Conservation (phyloP, 129 eudicot species). For the Artemisia annua region DNA sequence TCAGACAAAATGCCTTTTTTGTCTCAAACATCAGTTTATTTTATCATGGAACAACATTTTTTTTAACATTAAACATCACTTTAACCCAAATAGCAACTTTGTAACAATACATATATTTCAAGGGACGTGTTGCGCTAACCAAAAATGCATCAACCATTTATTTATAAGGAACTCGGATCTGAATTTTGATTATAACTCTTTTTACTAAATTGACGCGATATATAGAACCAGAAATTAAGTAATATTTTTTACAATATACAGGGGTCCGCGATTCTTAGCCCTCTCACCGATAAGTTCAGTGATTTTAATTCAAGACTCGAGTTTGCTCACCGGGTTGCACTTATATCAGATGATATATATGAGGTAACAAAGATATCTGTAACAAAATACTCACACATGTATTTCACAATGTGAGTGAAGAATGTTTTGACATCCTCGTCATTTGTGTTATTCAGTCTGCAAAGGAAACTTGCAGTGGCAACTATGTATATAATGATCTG, state of each 20-base stretch:
- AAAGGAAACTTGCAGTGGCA: slow-evolving; percentile 29
- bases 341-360: slow-evolving; percentile 40
- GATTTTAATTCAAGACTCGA: slow-evolving; percentile 38
- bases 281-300: slow-evolving; percentile 30
- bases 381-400: not conserved
- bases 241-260: not conserved
- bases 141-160: too few species aligned
- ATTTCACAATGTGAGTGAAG: not conserved
- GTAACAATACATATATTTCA: too few species aligned
- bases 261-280: slow-evolving; percentile 35
- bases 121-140: too few species aligned
- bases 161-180: too few species aligned
- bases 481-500: slow-evolving; percentile 30
- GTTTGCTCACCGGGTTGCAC: slow-evolving; percentile 39
- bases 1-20: too few species aligned
- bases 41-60: too few species aligned
- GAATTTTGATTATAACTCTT: too few species aligned
- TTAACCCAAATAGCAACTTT: too few species aligned
- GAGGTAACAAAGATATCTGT: slow-evolving; percentile 19
- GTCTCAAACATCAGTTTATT: too few species aligned
- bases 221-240: too few species aligned
- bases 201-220: too few species aligned
- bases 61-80: too few species aligned
- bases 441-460: slow-evolving; percentile 25
- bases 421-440: not conserved